Evolutionary conservation across 179 eudicot species (phyloP).

Genomic region (Carnegiea gigantea): DNA sequence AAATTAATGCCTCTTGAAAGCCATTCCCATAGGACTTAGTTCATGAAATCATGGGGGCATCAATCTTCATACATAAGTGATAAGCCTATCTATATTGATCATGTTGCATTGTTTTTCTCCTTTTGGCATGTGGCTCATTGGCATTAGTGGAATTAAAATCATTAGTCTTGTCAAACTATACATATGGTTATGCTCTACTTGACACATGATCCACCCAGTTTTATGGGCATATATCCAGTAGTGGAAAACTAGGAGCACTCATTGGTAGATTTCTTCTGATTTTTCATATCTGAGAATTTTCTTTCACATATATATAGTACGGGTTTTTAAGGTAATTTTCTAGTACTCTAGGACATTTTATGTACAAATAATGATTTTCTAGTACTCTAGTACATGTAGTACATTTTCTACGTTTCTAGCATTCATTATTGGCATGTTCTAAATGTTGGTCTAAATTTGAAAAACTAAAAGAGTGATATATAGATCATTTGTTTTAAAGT

Average conservation of each 20-base stretch:
- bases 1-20: not conserved
- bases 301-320: too few relatives aligned
- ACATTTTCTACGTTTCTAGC: too few relatives aligned
- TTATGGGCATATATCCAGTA: not conserved
- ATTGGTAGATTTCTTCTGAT: too few relatives aligned
- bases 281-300: not conserved
- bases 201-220: slow-evolving; percentile 1
- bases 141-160: not conserved
- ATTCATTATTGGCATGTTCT: too few relatives aligned
- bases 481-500: too few relatives aligned
- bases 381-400: too few relatives aligned
- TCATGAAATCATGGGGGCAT: slow-evolving; percentile 9
- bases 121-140: not conserved
- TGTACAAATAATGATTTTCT: too few relatives aligned
- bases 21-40: not conserved
- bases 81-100: not conserved
- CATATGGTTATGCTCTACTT: not conserved
- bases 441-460: too few relatives aligned
- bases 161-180: slow-evolving; percentile 4
- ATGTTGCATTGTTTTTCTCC: not conserved
- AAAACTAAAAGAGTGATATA: too few relatives aligned
- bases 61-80: not conserved
- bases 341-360: too few relatives aligned
- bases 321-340: too few relatives aligned
- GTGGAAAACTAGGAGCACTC: too few relatives aligned